Conservation (phyloP, 495 filamentous ascomycete genomes). For the Chaetomium fimeti region DNA sequence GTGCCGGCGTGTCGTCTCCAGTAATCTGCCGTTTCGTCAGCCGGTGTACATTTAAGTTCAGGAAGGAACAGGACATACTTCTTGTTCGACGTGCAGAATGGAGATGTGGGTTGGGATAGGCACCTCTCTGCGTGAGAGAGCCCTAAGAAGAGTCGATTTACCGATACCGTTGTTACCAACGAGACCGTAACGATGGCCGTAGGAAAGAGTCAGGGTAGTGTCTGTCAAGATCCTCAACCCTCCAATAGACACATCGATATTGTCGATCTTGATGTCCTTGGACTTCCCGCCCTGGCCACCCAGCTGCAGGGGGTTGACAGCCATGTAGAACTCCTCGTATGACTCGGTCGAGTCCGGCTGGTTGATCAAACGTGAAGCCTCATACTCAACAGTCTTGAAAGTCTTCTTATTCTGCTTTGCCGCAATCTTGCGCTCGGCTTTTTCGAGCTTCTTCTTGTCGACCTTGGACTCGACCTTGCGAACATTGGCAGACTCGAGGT, state of each 20-base stretch:
- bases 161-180: constrained; percentile 99
- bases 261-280: constrained; percentile 98
- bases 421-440: constrained; percentile 95
- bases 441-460: constrained; percentile 98
- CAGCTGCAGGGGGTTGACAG: constrained; percentile 92
- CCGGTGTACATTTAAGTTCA: background rate
- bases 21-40: constrained; percentile 62
- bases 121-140: constrained; percentile 89
- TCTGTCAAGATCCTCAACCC: constrained; percentile 87
- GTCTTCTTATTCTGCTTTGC: constrained; percentile 98
- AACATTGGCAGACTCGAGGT: constrained; percentile 87
- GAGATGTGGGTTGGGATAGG: constrained; percentile 95
- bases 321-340: constrained; percentile 99
- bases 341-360: constrained; percentile 80
- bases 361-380: constrained; percentile 86
- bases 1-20: constrained; percentile 90
- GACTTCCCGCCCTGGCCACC: constrained; percentile 75
- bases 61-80: constrained; percentile 54
- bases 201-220: constrained; percentile 84
- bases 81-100: constrained; percentile 98
- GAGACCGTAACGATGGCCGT: constrained; percentile 92
- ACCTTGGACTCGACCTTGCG: constrained; percentile 96
- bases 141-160: constrained; percentile 91
- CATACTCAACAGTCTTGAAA: constrained; percentile 97
- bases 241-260: constrained; percentile 88